These are phyloP conservation scores for Candida silvicultrix DNA, from an alignment of 805 yeast species.

Conservation along the genomic window DNA sequence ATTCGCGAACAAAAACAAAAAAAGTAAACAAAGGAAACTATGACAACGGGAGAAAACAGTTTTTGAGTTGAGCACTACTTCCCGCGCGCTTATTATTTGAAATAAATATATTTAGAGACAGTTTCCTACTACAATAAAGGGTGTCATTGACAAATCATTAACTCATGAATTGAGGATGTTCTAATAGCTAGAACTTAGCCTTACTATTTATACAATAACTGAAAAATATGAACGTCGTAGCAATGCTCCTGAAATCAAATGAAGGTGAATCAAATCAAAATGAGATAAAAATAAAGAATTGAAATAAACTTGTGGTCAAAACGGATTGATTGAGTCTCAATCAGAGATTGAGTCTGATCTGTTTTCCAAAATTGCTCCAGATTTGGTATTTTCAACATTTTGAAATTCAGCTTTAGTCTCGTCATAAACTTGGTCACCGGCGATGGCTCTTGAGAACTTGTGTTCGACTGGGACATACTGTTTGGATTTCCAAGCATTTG, in stretches of 20 bases:
- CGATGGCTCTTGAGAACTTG: slow-evolving; percentile 23
- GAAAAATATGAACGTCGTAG: background rate
- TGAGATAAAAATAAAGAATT: background rate
- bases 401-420: background rate
- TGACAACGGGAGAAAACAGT: background rate
- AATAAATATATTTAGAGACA: no score
- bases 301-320: background rate
- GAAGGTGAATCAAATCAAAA: background rate
- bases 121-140: no score
- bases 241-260: background rate
- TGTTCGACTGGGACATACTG: slow-evolving; percentile 26
- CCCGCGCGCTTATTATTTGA: background rate
- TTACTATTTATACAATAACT: background rate
- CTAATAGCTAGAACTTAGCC: background rate
- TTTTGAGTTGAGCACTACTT: background rate
- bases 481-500: slow-evolving; percentile 27
- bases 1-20: background rate
- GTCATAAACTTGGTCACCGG: slow-evolving; percentile 12
- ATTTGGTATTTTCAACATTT: slow-evolving; percentile 7
- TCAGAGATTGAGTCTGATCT: slow-evolving; percentile 1
- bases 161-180: no score
- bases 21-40: background rate
- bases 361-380: slow-evolving; percentile 7
- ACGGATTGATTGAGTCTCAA: background rate
- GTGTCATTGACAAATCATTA: background rate